Evolutionary conservation across 495 filamentous ascomycete species (phyloP), one percentile per base, ranked within the genome.

Genomic region (Talaromyces wortmannii): DNA sequence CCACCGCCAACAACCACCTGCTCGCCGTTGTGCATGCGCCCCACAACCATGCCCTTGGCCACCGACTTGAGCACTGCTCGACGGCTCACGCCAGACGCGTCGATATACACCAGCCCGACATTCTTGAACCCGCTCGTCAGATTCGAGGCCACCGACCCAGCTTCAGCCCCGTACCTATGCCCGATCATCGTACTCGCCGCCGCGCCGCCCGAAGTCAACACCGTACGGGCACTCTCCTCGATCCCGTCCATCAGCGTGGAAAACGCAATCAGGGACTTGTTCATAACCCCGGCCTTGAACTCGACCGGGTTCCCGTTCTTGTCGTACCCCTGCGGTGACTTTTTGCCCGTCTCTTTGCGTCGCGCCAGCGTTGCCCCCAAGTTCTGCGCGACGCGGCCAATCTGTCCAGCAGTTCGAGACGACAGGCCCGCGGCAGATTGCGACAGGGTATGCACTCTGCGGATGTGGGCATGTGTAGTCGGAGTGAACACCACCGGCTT

Each of bases 41-140:
- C 94, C 15, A 98, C 88, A 0, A 97, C 89, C 92, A 97, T 96
- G n/a, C 95, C 94, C 73, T 95, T 97, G 17, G 95, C 94, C 5
- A 98, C 94, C 3, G 77, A 80, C 75, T 95, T 98, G 57, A 98
- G 82, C 50, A 98, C 80, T 0, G 95, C 95, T 57, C 86, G 78
- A 11, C 94, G 77, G 48, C 87, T 92, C 5, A 98, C 95, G 5
- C 94, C 94, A 0, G 90, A 84, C 6, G 92, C 95, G 63, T 98
- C 94, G 43, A 98, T 92, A 63, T 98, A 98, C n/a, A 98, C 94
- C 40, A 98, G 74, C 4, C 91, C 92, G 44, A 97, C 95, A 61
- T 97, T 97, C 74, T 89, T 95, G 59, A 96, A 85, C 6, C 91
- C 91, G 3, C 91, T 87, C 0, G 89, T 89, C 48, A 98, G 62